A percentile compares a stretch with the other conserved stretches of the same genome.
phyloP scores from a whole-genome alignment of 192 early-diverging fungal species.

The Mortierella alpina region DNA sequence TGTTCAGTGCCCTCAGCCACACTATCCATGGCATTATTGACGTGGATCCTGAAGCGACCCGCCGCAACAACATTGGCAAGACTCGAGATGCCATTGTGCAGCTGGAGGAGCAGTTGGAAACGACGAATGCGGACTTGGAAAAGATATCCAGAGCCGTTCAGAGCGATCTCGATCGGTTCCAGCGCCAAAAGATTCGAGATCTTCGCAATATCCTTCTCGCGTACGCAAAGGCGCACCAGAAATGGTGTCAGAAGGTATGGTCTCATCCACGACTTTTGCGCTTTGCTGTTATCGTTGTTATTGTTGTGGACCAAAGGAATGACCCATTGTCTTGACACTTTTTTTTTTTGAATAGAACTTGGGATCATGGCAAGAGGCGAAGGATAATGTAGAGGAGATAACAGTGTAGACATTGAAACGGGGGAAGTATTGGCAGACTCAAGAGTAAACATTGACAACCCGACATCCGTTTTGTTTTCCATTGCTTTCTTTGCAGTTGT shows the following conservation, averaged over 20 bases:
- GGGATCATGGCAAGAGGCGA: conserved; percentile 66
- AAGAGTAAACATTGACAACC: background rate
- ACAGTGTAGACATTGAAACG: conserved; percentile 23
- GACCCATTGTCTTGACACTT: background rate
- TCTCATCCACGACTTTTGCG: background rate
- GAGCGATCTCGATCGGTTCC: conserved; percentile 92
- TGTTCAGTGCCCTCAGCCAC: conserved; percentile 69
- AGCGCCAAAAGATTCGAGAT: conserved; percentile 91
- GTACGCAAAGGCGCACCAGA: conserved; percentile 76
- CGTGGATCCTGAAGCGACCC: conserved; percentile 91
- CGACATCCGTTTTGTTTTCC: conserved; percentile 1
- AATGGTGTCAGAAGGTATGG: conserved; percentile 77
- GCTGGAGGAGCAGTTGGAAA: conserved; percentile 84
- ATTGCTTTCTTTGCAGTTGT: background rate
- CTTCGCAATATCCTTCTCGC: conserved; percentile 83
- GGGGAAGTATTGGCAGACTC: background rate
- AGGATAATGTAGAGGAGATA: conserved; percentile 61
- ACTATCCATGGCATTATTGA: conserved; percentile 95
- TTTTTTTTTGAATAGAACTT: conserved; percentile 56
- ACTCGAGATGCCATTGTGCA: conserved; percentile 82
- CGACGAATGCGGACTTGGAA: conserved; percentile 76
- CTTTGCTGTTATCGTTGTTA: conserved; percentile 3
- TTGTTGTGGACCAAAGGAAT: background rate
- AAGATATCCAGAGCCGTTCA: conserved; percentile 86
- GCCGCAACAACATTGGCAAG: conserved; percentile 89